Conservation (phyloP, 2,329 filamentous ascomycete genomes). For the Xylaria multiplex region DNA sequence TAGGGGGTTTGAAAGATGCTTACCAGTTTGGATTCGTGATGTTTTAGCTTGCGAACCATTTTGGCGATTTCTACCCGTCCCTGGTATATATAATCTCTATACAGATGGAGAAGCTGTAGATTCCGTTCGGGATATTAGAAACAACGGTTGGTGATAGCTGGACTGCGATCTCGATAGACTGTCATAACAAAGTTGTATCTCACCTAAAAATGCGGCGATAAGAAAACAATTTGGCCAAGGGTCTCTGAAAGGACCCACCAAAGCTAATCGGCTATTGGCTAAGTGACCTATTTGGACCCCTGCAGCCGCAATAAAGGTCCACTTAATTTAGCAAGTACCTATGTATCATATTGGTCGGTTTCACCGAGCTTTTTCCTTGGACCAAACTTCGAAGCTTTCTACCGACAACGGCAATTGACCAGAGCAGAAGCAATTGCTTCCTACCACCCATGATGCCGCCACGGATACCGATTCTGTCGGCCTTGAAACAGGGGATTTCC, state of each 20-base stretch:
- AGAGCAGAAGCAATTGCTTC: slow-evolving; percentile 20
- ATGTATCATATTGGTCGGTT: background rate
- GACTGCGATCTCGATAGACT: slow-evolving; percentile 8
- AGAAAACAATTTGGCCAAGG: slow-evolving; percentile 25
- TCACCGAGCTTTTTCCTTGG: slow-evolving; percentile 22
- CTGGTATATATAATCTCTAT: background rate
- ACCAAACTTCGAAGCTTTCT: slow-evolving; percentile 17
- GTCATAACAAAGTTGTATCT: background rate
- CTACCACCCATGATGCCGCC: slow-evolving; percentile 53
- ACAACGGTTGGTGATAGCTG: background rate
- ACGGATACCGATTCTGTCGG: slow-evolving; percentile 49
- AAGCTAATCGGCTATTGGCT: background rate
- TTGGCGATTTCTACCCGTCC: slow-evolving; percentile 42
- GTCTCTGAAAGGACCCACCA: slow-evolving; percentile 2
- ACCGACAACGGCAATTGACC: slow-evolving; percentile 12
- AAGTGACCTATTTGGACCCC: slow-evolving; percentile 2
- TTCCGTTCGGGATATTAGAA: background rate
- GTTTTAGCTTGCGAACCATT: slow-evolving; percentile 96
- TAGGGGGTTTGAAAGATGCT: slow-evolving; percentile 1
- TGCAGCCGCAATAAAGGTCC: background rate
- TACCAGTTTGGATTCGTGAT: slow-evolving; percentile 91
- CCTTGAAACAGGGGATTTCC: slow-evolving; percentile 42
- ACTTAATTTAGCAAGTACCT: slow-evolving; percentile 5
- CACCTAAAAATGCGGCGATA: slow-evolving; percentile 17
- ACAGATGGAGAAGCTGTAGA: background rate